Conservation (phyloP, 495 filamentous ascomycete genomes). For the Neurospora sp. region DNA sequence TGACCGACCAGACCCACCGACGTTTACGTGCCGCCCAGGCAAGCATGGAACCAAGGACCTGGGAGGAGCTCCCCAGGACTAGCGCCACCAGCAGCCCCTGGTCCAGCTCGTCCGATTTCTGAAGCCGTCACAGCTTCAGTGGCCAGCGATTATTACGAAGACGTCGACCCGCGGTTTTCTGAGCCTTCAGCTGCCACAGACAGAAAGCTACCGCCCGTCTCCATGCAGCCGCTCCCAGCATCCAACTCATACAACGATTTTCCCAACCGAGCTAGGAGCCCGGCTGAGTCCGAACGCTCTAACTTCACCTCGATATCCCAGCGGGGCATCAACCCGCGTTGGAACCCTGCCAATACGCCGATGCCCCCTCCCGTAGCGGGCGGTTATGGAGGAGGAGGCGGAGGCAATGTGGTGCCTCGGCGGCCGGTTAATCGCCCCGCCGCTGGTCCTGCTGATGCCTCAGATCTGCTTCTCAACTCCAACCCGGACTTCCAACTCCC, state of each 20-base stretch:
- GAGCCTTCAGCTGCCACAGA: conserved; percentile 20
- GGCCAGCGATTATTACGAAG: conserved; percentile 72
- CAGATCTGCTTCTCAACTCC: conserved; percentile 50
- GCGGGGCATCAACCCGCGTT: conserved; percentile 76
- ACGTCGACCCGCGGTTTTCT: conserved; percentile 82
- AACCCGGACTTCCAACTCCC: conserved; percentile 71
- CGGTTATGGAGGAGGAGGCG: not conserved
- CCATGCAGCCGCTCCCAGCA: conserved; percentile 13
- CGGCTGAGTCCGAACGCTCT: conserved; percentile 63
- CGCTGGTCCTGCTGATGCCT: not conserved
- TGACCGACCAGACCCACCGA: conserved; percentile 19
- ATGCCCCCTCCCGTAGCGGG: conserved; percentile 27
- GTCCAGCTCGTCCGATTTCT: conserved; percentile 21
- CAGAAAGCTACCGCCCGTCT: conserved; percentile 16
- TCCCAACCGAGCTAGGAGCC: conserved; percentile 57
- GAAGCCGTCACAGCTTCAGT: conserved; percentile 14
- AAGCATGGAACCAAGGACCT: conserved; percentile 42
- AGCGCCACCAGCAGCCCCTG: conserved; percentile 21
- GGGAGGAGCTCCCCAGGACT: conserved; percentile 32
- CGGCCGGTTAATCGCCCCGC: conserved; percentile 36
- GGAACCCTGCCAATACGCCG: conserved; percentile 41
- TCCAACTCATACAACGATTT: conserved; percentile 44
- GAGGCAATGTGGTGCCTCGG: conserved; percentile 12
- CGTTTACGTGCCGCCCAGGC: conserved; percentile 55
- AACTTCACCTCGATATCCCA: conserved; percentile 81